Percentiles rank a stretch among this genome's conserved stretches.
These are phyloP conservation scores for Selaginella tamariscina DNA, from an alignment of 75 land plant genomes.

Conservation along the genomic window DNA sequence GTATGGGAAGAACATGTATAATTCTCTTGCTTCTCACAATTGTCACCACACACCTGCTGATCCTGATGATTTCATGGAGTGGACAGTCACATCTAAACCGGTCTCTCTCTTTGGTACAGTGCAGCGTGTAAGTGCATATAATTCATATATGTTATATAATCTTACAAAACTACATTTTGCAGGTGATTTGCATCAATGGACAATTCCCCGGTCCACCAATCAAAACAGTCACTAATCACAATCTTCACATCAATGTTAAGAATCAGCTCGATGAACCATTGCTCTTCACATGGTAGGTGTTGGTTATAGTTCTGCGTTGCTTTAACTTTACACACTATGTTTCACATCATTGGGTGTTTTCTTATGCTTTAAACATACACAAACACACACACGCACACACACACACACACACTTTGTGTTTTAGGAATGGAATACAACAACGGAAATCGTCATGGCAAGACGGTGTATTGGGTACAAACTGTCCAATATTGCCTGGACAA, in stretches of 20 bases:
- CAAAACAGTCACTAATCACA: neutral
- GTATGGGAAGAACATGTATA: too few species aligned
- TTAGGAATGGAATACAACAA: neutral
- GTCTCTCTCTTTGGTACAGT: neutral
- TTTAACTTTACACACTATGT: neutral
- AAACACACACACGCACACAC: too few species aligned
- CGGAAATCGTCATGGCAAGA: conserved; percentile 11
- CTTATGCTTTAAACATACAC: neutral
- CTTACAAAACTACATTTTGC: neutral
- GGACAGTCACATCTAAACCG: neutral
- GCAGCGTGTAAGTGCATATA: neutral
- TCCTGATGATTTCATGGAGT: neutral
- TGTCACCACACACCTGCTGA: neutral
- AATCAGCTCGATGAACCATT: neutral
- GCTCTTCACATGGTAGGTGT: neutral
- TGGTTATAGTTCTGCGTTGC: neutral
- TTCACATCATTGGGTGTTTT: neutral
- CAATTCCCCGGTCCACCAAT: neutral
- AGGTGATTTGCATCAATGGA: conserved; percentile 1
- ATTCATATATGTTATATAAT: neutral
- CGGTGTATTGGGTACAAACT: conserved; percentile 1
- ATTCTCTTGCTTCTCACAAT: neutral
- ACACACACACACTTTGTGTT: neutral
- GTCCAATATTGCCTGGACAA: neutral
- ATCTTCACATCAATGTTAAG: conserved; percentile 1